A percentile compares a stretch with the other conserved stretches of the same genome.
Evolutionary conservation across 2,329 filamentous ascomycete genomes (phyloP).

Genomic region (Cladosporium sp.): DNA sequence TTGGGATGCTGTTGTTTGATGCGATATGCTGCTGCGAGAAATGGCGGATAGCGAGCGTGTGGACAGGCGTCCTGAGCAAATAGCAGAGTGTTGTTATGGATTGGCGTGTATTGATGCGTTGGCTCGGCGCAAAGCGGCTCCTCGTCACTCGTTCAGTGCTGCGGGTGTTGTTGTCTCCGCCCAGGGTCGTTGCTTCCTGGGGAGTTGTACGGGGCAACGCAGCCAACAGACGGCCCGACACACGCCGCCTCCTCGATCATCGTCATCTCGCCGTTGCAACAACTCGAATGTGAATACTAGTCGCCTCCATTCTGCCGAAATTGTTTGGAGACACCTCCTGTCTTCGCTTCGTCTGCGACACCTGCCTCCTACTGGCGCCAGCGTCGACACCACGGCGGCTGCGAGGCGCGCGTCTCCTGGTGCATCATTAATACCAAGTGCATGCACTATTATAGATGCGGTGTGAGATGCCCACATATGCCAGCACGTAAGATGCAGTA

Average conservation of each 20-base stretch:
- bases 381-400: not conserved
- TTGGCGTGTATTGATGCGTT: slow-evolving; percentile 5
- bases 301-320: not conserved
- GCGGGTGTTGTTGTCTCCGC: slow-evolving; percentile 6
- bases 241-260: not conserved
- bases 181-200: slow-evolving; percentile 9
- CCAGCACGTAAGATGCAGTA: not conserved
- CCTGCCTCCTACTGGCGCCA: not conserved
- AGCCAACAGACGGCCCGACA: not conserved
- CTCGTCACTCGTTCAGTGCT: not conserved
- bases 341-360: not conserved
- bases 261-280: slow-evolving; percentile 9
- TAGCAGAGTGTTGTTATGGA: not conserved
- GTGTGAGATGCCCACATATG: not conserved
- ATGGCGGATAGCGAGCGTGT: slow-evolving; percentile 9
- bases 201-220: slow-evolving; percentile 1
- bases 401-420: not conserved
- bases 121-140: not conserved
- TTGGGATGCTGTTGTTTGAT: not conserved
- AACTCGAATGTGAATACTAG: not conserved
- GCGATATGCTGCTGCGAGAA: not conserved
- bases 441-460: not conserved
- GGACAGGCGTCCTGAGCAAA: not conserved
- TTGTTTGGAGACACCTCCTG: not conserved
- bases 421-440: not conserved